Evolutionary conservation across 139 green algal genomes (phyloP).

Genomic region (Desmodesmus armatus): DNA sequence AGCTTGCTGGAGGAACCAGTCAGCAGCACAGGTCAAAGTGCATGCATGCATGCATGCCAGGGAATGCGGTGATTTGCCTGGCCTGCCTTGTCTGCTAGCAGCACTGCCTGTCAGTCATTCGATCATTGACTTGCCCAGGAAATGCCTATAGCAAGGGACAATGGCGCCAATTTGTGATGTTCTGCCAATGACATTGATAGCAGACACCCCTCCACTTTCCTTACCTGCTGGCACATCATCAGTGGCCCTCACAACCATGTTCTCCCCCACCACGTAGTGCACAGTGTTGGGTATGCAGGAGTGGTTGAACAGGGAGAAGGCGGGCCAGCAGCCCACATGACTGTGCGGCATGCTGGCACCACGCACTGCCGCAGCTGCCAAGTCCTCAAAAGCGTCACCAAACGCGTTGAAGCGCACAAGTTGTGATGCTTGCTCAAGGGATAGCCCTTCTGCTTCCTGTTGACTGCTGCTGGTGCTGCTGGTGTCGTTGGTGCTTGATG

Average conservation of each 20-base stretch:
- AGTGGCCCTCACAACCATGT: conserved; percentile 61
- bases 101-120: no score
- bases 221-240: conserved; percentile 37
- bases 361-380: conserved; percentile 39
- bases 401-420: conserved; percentile 59
- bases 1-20: not conserved
- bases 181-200: not conserved
- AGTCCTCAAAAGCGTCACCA: conserved; percentile 63
- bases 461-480: conserved; percentile 32
- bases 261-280: conserved; percentile 58
- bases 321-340: conserved; percentile 60
- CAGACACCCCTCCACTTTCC: not conserved
- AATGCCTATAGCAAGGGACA: no score
- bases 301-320: conserved; percentile 62
- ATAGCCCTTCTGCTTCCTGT: not conserved
- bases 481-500: not conserved
- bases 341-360: conserved; percentile 22
- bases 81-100: not conserved
- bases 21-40: not conserved
- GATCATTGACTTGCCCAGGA: no score
- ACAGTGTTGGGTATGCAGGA: conserved; percentile 56
- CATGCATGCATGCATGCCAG: not conserved
- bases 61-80: not conserved
- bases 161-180: no score
- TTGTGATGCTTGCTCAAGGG: not conserved